Evolutionary conservation across 106 monocot species (phyloP).

Genomic region (Dactylorhiza incarnata): DNA sequence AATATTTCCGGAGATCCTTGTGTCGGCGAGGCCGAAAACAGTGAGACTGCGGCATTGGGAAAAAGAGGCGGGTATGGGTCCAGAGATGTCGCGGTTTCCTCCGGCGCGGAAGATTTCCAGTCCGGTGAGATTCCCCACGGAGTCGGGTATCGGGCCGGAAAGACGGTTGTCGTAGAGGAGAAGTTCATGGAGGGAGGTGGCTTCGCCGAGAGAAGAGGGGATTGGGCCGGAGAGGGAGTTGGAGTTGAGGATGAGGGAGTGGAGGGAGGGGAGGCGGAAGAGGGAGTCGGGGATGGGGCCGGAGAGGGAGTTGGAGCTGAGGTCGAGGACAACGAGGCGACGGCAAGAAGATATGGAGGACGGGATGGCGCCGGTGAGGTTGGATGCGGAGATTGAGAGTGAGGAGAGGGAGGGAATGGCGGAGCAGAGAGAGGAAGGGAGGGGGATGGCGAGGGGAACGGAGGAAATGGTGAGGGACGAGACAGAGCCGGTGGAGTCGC

Average conservation of each 20-base stretch:
- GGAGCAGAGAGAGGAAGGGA: conserved; percentile 1
- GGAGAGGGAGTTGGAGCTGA: conserved; percentile 48
- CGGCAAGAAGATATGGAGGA: conserved; percentile 24
- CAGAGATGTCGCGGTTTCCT: conserved; percentile 71
- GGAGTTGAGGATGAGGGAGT: conserved; percentile 44
- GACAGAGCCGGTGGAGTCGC: conserved; percentile 3
- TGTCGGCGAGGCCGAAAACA: conserved; percentile 78
- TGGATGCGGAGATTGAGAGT: conserved; percentile 1
- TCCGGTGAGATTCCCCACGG: conserved; percentile 44
- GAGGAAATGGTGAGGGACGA: conserved; percentile 7
- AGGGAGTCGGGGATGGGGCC: conserved; percentile 48
- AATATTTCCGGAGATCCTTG: conserved; percentile 71
- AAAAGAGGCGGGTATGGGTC: conserved; percentile 55
- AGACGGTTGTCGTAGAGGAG: conserved; percentile 77
- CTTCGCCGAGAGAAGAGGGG: conserved; percentile 24
- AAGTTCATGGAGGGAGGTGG: conserved; percentile 36
- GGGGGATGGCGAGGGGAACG: conserved; percentile 2
- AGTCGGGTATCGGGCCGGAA: conserved; percentile 44
- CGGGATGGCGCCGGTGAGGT: conserved; percentile 57
- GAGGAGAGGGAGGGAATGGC: conserved; percentile 10
- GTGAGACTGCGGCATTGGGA: conserved; percentile 48
- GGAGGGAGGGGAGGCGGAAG: conserved; percentile 19
- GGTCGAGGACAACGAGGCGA: conserved; percentile 42
- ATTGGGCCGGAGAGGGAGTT: conserved; percentile 60
- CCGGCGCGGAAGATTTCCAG: conserved; percentile 65